Conservation (phyloP, 805 yeast genomes). For the Candida insectalens region DNA sequence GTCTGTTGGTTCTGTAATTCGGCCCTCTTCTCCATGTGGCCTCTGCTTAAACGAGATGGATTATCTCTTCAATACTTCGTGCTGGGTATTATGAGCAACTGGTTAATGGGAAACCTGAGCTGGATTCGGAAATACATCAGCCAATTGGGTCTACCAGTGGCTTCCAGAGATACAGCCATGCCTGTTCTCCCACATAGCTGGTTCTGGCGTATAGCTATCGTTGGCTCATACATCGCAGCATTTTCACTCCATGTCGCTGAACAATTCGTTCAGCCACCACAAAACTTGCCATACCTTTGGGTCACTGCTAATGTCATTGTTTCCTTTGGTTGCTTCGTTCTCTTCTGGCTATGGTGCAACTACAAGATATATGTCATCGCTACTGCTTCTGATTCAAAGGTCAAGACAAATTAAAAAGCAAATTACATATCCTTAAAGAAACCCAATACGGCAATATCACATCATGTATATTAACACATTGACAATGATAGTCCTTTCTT, state of each 20-base stretch:
- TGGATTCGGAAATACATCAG: slow-evolving; percentile 34
- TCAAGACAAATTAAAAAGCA: slow-evolving; percentile 10
- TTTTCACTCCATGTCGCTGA: slow-evolving; percentile 47
- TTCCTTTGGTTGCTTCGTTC: slow-evolving; percentile 63
- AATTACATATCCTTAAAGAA: too few relatives aligned
- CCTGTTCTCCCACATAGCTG: slow-evolving; percentile 37
- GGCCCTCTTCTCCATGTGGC: slow-evolving; percentile 81
- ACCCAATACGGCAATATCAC: too few relatives aligned
- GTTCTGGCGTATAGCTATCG: slow-evolving; percentile 41
- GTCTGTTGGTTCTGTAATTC: slow-evolving; percentile 83
- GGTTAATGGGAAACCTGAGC: slow-evolving; percentile 64
- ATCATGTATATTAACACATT: too few relatives aligned
- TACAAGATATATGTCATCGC: slow-evolving; percentile 34
- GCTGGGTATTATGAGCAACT: slow-evolving; percentile 55
- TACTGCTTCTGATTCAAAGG: slow-evolving; percentile 11
- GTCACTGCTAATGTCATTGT: slow-evolving; percentile 64
- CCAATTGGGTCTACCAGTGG: slow-evolving; percentile 13
- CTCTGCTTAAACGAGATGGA: slow-evolving; percentile 70
- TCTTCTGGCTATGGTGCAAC: slow-evolving; percentile 80
- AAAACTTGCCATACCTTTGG: slow-evolving; percentile 74
- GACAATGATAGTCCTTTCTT: slow-evolving; percentile 37
- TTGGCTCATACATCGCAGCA: slow-evolving; percentile 44
- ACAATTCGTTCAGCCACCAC: slow-evolving; percentile 39
- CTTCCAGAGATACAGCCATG: slow-evolving; percentile 18
- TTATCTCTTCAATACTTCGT: slow-evolving; percentile 64